Conservation (phyloP, 2,329 filamentous ascomycete species). For the Ceratocystis variospora region DNA sequence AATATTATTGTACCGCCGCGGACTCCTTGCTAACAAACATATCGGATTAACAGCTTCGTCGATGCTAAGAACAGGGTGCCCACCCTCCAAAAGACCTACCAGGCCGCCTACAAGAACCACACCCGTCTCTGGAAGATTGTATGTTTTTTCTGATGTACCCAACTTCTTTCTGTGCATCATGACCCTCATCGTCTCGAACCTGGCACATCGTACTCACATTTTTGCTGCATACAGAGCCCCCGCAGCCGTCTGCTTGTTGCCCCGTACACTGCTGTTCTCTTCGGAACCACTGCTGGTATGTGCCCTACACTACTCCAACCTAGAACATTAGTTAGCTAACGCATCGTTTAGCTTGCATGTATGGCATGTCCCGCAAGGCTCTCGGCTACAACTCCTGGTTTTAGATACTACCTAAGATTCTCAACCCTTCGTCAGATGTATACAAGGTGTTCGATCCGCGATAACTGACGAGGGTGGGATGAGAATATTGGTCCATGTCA, state of each 20-base stretch:
- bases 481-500: background rate
- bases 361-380: conserved; percentile 60
- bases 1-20: too few relatives aligned
- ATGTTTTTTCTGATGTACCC: conserved; percentile 29
- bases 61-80: conserved; percentile 66
- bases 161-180: background rate
- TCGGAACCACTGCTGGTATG: conserved; percentile 49
- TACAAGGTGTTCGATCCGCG: background rate
- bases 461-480: background rate
- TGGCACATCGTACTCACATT: conserved; percentile 15
- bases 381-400: conserved; percentile 71
- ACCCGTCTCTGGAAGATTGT: conserved; percentile 68
- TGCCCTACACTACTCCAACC: conserved; percentile 20
- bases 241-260: conserved; percentile 51
- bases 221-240: conserved; percentile 36
- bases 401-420: conserved; percentile 29
- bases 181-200: conserved; percentile 5
- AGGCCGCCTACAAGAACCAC: conserved; percentile 55
- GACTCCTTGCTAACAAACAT: conserved; percentile 19
- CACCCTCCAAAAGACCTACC: conserved; percentile 60
- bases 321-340: conserved; percentile 20
- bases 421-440: background rate
- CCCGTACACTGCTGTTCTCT: conserved; percentile 54
- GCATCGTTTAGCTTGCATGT: conserved; percentile 40
- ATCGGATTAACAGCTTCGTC: conserved; percentile 36